A percentile compares a stretch with the other conserved stretches of the same genome.
phyloP scores from a whole-genome alignment of 352 stramenopile genomes.

The Pythium coloratum region DNA sequence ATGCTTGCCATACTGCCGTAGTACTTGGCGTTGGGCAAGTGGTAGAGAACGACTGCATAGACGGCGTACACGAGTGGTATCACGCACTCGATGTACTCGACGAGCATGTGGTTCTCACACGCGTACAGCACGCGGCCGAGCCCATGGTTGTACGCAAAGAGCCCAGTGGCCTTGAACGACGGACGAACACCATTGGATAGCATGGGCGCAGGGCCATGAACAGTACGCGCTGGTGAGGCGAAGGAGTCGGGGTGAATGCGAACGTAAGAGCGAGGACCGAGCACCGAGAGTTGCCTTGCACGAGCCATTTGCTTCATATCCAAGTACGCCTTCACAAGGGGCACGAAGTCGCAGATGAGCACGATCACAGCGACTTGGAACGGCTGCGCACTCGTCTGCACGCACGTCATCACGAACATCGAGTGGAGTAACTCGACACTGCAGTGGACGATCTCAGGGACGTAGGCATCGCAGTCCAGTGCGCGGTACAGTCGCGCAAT shows the following conservation, averaged over 20 bases:
- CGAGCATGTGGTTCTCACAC: conserved; percentile 11
- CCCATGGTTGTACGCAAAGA: background rate
- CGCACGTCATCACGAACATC: background rate
- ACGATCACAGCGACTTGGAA: background rate
- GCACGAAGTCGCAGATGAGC: background rate
- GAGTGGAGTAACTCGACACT: conserved; percentile 2
- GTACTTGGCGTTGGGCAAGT: no score
- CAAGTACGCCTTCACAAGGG: background rate
- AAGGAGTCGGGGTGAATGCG: background rate
- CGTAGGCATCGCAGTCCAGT: background rate
- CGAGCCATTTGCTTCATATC: background rate
- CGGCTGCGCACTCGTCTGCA: background rate
- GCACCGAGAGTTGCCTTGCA: background rate
- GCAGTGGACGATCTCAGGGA: conserved; percentile 3
- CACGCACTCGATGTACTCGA: no score
- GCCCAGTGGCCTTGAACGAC: background rate
- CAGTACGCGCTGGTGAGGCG: background rate
- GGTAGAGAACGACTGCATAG: no score
- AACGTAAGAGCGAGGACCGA: background rate
- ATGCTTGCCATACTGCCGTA: no score
- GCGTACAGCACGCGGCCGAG: conserved; percentile 9
- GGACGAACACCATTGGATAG: no score
- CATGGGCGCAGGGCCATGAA: background rate
- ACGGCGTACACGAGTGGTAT: no score
- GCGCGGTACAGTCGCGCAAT: background rate